Conservation (phyloP, 805 yeast species). For the Kuraishia hungarica region DNA sequence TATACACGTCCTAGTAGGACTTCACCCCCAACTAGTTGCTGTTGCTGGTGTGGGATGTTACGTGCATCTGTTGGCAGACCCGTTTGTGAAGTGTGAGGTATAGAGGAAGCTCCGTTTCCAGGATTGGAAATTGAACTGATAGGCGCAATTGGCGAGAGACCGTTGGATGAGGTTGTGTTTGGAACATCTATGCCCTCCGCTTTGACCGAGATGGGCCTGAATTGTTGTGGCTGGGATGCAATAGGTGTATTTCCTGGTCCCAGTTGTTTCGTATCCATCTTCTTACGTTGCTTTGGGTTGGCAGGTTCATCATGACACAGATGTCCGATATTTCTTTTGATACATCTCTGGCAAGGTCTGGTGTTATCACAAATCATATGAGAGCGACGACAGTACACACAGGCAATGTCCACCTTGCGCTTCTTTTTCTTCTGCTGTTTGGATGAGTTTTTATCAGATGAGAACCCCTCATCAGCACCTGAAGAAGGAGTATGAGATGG, state of each 20-base stretch:
- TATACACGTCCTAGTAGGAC: constrained; percentile 7
- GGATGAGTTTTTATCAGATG: not conserved
- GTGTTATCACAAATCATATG: constrained; percentile 89
- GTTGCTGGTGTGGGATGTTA: constrained; percentile 1
- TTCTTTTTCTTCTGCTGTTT: constrained; percentile 23
- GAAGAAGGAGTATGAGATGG: not conserved
- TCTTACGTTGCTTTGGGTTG: constrained; percentile 28
- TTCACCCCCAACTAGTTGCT: constrained; percentile 7
- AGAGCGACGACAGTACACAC: constrained; percentile 86
- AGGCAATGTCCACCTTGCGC: constrained; percentile 58
- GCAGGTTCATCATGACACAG: constrained; percentile 72
- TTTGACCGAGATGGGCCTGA: not conserved
- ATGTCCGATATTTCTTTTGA: constrained; percentile 82
- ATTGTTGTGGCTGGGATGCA: not conserved
- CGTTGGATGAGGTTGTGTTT: not conserved
- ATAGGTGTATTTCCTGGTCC: not conserved
- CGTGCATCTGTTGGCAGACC: not conserved
- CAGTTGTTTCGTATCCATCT: constrained; percentile 5
- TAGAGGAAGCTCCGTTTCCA: not conserved
- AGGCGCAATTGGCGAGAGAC: not conserved
- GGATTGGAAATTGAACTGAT: not conserved
- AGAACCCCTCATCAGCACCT: not conserved
- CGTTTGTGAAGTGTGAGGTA: not conserved
- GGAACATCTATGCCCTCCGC: not conserved
- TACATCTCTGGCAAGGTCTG: constrained; percentile 72